These are phyloP conservation scores for Ophiosphaerella herpotricha DNA, from an alignment of 2,329 filamentous ascomycete species.

Conservation along the genomic window DNA sequence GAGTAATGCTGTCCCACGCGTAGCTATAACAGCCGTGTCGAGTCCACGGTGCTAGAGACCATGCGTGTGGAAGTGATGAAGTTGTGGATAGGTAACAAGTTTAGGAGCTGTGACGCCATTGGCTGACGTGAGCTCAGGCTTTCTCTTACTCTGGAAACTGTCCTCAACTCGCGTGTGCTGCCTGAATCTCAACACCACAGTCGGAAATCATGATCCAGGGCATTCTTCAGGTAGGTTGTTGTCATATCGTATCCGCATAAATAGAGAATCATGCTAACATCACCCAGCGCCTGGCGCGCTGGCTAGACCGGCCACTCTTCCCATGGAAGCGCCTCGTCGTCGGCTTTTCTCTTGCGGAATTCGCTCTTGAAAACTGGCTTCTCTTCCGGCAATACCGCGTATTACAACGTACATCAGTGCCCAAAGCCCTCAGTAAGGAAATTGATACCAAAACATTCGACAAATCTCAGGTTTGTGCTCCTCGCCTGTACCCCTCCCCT, in stretches of 20 bases:
- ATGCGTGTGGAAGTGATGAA: background rate
- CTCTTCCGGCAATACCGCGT: conserved; percentile 88
- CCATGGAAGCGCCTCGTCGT: conserved; percentile 98
- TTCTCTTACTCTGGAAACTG: conserved; percentile 17
- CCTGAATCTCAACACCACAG: conserved; percentile 12
- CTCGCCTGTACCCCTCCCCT: conserved; percentile 5
- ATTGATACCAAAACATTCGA: conserved; percentile 90
- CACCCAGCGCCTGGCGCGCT: conserved; percentile 70
- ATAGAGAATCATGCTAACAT: conserved; percentile 14
- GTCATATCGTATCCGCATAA: background rate
- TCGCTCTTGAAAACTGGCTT: conserved; percentile 85
- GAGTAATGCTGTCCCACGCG: too few species aligned
- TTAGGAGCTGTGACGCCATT: conserved; percentile 1
- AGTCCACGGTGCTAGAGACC: too few species aligned
- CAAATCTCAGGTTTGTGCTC: conserved; percentile 71
- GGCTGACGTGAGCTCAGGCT: conserved; percentile 17
- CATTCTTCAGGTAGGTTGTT: conserved; percentile 35
- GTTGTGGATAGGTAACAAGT: background rate
- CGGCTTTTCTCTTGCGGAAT: conserved; percentile 91
- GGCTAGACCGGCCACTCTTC: conserved; percentile 89
- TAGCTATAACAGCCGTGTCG: too few species aligned
- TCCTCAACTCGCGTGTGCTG: conserved; percentile 28
- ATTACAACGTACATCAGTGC: conserved; percentile 76
- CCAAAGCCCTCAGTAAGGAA: conserved; percentile 85
- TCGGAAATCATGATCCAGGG: conserved; percentile 43